Evolutionary conservation across 208 protist species (phyloP).

Genomic region (Trichomonas vaginalis): DNA sequence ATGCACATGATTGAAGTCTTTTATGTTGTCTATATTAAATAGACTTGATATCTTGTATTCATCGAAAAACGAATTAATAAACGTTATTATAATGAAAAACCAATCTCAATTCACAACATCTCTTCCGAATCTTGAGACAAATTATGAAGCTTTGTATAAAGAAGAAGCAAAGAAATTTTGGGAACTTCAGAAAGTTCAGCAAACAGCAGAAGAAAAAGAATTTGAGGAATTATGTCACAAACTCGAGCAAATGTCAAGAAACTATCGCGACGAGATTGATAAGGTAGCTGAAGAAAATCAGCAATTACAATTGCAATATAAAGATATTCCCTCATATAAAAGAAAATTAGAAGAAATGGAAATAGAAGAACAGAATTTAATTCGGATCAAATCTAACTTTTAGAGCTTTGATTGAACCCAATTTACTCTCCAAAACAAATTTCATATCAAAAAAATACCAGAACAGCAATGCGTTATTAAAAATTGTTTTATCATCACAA

Average conservation of each 20-base stretch:
- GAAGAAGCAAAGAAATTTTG: background rate
- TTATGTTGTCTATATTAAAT: no score
- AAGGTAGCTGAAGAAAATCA: background rate
- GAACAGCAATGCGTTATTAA: no score
- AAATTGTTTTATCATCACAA: no score
- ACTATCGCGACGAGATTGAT: background rate
- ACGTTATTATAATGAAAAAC: background rate
- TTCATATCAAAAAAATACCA: no score
- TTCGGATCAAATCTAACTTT: no score
- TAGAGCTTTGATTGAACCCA: no score
- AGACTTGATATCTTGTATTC: no score
- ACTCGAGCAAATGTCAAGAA: background rate
- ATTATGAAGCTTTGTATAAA: background rate
- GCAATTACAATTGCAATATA: background rate
- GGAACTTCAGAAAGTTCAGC: background rate
- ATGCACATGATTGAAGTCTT: no score
- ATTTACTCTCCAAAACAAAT: no score
- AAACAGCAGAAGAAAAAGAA: background rate
- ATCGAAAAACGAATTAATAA: no score
- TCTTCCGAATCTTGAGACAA: background rate
- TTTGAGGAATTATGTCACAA: background rate
- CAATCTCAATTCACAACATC: background rate
- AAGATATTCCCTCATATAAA: background rate
- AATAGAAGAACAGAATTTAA: background rate
- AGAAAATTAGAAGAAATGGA: background rate